Base-by-base conservation (phyloP, 2,329 filamentous ascomycete genomes). In the Setomelanomma holmii region DNA sequence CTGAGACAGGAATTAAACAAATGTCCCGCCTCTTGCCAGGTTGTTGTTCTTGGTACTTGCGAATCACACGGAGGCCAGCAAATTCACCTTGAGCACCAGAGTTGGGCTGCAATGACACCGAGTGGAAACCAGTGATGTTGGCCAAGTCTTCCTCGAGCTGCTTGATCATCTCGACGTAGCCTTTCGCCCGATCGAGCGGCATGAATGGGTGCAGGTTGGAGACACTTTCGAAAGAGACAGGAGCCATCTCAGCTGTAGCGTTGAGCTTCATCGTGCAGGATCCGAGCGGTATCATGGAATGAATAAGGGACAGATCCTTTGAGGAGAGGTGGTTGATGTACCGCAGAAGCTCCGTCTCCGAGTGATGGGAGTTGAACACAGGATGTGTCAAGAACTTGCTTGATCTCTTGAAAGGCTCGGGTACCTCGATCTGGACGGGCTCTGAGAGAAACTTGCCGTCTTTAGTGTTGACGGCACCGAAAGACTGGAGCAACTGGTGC, bases 191-290 rank as follows among this genome's bases (percentile, higher is more conserved):
- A 40, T 84, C 78, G 0, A 78, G 67, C 0, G 89, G 89, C 33
- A 87, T 84, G 67, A 92, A 91, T 0, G 93, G 93, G 76, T 98
- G 93, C 27, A 96, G 82, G 55, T 88, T 86, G 36, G 89, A 84
- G 68, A 93, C 91, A 43, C 88, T 85, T 1, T 87, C 86, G 77
- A 87, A 88, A 1, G 90, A 90, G 49, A 97, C 83, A 6, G 93
- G 89, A 14, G 90, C 84, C 93, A 98, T 97, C 79, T 97, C 91
- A 0, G 90, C 90, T 3, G 93, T 95, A 36, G 89, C 90, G 74
- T 97, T 97, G 46, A 97, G 86, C 82, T 98, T 98, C 93, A 98
- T 98, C 12, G 93, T 98, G 81, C 93, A 98, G 1, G 93, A 97
- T 17, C 93, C 93, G 1, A 98, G 84, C 2, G 93, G 92, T 55